phyloP scores from a whole-genome alignment of 768 basidiomycete genomes.

The Boletus sp. region DNA sequence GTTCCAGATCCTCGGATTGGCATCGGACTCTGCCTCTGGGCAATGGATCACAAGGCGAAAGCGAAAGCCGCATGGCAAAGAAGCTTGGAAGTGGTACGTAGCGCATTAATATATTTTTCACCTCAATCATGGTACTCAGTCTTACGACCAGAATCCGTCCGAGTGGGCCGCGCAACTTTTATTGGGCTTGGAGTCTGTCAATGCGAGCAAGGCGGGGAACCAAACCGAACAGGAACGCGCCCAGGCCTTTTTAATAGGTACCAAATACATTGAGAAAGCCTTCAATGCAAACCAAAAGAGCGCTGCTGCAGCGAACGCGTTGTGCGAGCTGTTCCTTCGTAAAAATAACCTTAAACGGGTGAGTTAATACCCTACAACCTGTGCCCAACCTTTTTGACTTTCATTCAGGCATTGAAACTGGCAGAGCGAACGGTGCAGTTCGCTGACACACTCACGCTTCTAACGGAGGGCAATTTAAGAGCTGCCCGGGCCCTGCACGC shows the following conservation, averaged over 20 bases:
- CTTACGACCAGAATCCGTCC: slow-evolving; percentile 56
- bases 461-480: slow-evolving; percentile 83
- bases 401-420: slow-evolving; percentile 74
- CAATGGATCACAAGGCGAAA: slow-evolving; percentile 75
- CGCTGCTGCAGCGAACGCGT: slow-evolving; percentile 78
- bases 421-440: slow-evolving; percentile 94
- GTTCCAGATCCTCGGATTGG: slow-evolving; percentile 93
- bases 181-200: slow-evolving; percentile 82
- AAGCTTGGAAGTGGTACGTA: slow-evolving; percentile 75
- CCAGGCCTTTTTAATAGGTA: slow-evolving; percentile 58
- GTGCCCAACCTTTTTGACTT: background rate
- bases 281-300: slow-evolving; percentile 74
- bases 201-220: slow-evolving; percentile 74
- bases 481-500: slow-evolving; percentile 80
- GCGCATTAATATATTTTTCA: background rate
- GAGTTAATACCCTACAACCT: slow-evolving; percentile 12
- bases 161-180: slow-evolving; percentile 80
- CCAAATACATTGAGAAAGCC: slow-evolving; percentile 68
- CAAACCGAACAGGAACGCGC: slow-evolving; percentile 60
- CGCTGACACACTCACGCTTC: slow-evolving; percentile 79
- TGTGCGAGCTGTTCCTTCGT: slow-evolving; percentile 75
- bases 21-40: slow-evolving; percentile 92
- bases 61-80: slow-evolving; percentile 91
- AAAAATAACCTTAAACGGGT: slow-evolving; percentile 66
- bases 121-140: background rate